Conservation (phyloP, 2,329 filamentous ascomycete genomes). For the Fusarium globosum region DNA sequence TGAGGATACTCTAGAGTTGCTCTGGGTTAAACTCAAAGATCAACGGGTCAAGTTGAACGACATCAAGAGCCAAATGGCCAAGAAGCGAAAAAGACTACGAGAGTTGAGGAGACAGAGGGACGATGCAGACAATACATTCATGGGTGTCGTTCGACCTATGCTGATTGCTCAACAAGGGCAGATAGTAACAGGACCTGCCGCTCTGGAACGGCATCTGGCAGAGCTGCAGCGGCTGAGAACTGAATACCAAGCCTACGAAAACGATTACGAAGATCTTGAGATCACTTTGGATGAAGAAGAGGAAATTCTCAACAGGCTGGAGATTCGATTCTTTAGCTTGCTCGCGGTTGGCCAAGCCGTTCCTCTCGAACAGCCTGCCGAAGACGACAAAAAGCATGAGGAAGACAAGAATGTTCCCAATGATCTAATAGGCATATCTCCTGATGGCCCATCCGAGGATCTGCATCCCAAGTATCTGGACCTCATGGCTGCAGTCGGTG, state of each 20-base stretch:
- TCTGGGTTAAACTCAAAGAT: conserved; percentile 53
- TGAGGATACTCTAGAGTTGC: conserved; percentile 48
- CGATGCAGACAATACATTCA: conserved; percentile 54
- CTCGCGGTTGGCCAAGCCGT: conserved; percentile 47
- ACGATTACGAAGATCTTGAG: conserved; percentile 53
- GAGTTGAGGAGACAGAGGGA: conserved; percentile 49
- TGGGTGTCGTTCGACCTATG: conserved; percentile 53
- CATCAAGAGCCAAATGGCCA: conserved; percentile 49
- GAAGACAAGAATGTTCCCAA: conserved; percentile 44
- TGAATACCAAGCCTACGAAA: conserved; percentile 52
- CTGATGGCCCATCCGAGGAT: conserved; percentile 51
- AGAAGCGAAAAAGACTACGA: conserved; percentile 47
- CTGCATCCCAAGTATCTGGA: conserved; percentile 60
- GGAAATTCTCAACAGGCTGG: conserved; percentile 49
- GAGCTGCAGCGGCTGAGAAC: conserved; percentile 53
- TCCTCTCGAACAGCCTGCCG: conserved; percentile 5
- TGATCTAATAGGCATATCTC: conserved; percentile 51
- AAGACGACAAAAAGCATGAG: conserved; percentile 17
- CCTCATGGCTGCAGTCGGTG: conserved; percentile 56
- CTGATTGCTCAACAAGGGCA: conserved; percentile 45
- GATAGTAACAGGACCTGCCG: conserved; percentile 32
- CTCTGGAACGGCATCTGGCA: conserved; percentile 47
- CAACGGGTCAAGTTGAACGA: conserved; percentile 46
- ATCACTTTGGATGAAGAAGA: conserved; percentile 51
- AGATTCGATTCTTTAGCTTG: conserved; percentile 54